Evolutionary conservation across 768 basidiomycete species (phyloP), one percentile per base, ranked within the genome.

Genomic region (Boletus sp.): DNA sequence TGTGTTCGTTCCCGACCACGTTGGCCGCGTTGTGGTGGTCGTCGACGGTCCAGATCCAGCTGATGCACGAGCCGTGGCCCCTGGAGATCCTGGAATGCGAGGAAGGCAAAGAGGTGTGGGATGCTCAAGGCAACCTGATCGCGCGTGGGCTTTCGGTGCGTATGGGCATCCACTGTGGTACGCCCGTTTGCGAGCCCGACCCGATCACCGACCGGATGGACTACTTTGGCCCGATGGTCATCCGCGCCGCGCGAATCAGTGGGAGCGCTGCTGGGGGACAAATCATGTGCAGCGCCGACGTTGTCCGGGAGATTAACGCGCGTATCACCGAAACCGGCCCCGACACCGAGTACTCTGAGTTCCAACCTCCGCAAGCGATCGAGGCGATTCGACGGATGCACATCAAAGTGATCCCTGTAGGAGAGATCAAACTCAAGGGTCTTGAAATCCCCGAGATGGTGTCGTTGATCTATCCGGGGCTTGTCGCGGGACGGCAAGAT

Each of bases 101-200:
- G 38, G 97, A 98, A 63, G 96, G 96, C 11, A 86, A 86, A 62
- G 83, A 88, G 58, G 79, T 93, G 4, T 74, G 74, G 63, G 92
- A 94, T 63, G 64, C 77, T 0, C 61, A 85, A 10, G 88, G 85
- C 5, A 79, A 74, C 39, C 67, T 93, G 50, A 79, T 98, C 50
- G 85, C 90, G 37, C 83, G 94, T 6, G 97, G 97, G 7, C 73
- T 99, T 17, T 93, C 93, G 19, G 90, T 98, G 4, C 85, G 97
- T 33, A 98, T 99, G 95, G 96, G 97, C 38, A 88, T 99, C 39
- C 97, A 99, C 69, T 93, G 89, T 62, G 97, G 97, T 15, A 70
- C 71, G 21, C 97, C 97, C 0, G 80, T 90, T 29, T 97, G 93
- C 66, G 95, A 97, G 65, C 80, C 84, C 4, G 97, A 99, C 71